Percentiles rank a stretch among this genome's conserved stretches.
Conservation (phyloP, 192 early-diverging fungal genomes). For the Mortierella alpina region DNA sequence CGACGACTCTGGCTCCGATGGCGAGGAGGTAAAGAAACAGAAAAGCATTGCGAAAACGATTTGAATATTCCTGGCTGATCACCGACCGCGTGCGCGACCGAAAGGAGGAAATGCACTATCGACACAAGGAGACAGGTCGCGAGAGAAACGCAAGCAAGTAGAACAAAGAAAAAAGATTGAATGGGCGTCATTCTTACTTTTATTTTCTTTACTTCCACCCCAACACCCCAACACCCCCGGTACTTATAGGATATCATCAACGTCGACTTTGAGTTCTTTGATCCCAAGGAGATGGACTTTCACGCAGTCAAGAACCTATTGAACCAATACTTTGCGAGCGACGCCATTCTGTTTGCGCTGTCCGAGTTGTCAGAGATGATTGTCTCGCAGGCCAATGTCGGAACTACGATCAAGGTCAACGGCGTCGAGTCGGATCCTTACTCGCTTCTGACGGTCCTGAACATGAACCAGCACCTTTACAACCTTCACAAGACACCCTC, state of each 20-base stretch:
- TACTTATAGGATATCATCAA: slow-evolving; percentile 73
- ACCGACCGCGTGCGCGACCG: no score
- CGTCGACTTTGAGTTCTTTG: slow-evolving; percentile 97
- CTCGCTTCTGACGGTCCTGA: slow-evolving; percentile 83
- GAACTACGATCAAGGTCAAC: slow-evolving; percentile 92
- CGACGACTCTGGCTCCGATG: slow-evolving; percentile 51
- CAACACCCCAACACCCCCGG: no score
- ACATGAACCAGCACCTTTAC: slow-evolving; percentile 70
- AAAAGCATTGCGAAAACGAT: no score
- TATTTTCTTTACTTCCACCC: no score
- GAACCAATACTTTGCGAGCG: slow-evolving; percentile 80
- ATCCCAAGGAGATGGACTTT: slow-evolving; percentile 88
- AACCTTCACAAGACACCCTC: slow-evolving; percentile 22
- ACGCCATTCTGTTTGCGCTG: slow-evolving; percentile 78
- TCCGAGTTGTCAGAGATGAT: slow-evolving; percentile 87
- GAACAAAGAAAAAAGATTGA: no score
- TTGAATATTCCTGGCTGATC: no score
- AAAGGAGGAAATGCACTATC: no score
- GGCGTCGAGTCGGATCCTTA: slow-evolving; percentile 85
- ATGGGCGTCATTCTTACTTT: no score
- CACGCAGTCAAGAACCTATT: slow-evolving; percentile 93
- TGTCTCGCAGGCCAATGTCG: slow-evolving; percentile 78
- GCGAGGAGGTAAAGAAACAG: slow-evolving; percentile 34
- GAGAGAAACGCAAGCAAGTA: no score
- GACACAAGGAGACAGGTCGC: no score